Evolutionary conservation across 2,329 filamentous ascomycete species (phyloP).

Genomic region (Madurella fahalii): DNA sequence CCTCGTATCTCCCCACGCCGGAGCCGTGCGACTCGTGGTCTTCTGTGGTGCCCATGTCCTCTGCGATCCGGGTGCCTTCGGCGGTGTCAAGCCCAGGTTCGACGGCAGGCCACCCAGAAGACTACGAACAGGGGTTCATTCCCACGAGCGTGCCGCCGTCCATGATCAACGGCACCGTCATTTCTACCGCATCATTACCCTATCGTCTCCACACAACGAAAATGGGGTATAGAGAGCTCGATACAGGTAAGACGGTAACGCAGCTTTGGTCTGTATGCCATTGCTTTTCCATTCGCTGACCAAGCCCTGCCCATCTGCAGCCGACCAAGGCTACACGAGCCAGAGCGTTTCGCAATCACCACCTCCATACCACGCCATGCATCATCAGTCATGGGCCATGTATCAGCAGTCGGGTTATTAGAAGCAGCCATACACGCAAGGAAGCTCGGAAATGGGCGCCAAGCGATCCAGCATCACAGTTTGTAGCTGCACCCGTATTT

Average conservation of each 20-base stretch:
- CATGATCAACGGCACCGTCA: slow-evolving; percentile 2
- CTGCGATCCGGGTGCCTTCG: slow-evolving; percentile 35
- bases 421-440: neutral
- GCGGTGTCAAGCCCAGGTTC: slow-evolving; percentile 51
- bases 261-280: neutral
- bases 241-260: slow-evolving; percentile 14
- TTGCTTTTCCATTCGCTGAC: slow-evolving; percentile 5
- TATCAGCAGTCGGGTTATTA: neutral
- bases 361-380: slow-evolving; percentile 9
- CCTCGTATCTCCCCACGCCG: slow-evolving; percentile 38
- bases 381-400: slow-evolving; percentile 3
- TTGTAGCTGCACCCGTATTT: too few relatives aligned
- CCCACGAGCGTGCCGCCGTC: slow-evolving; percentile 40
- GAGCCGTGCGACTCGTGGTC: slow-evolving; percentile 47
- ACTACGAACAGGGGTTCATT: slow-evolving; percentile 42
- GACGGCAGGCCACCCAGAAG: slow-evolving; percentile 46
- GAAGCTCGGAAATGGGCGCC: too few relatives aligned
- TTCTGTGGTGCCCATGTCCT: slow-evolving; percentile 39
- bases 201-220: slow-evolving; percentile 29
- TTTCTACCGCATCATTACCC: neutral
- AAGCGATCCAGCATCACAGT: too few relatives aligned
- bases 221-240: slow-evolving; percentile 38
- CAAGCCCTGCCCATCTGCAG: slow-evolving; percentile 2
- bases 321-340: slow-evolving; percentile 14
- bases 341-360: slow-evolving; percentile 8